phyloP scores from a whole-genome alignment of 2,329 filamentous ascomycete species.

The Hymenoscyphus scutula region DNA sequence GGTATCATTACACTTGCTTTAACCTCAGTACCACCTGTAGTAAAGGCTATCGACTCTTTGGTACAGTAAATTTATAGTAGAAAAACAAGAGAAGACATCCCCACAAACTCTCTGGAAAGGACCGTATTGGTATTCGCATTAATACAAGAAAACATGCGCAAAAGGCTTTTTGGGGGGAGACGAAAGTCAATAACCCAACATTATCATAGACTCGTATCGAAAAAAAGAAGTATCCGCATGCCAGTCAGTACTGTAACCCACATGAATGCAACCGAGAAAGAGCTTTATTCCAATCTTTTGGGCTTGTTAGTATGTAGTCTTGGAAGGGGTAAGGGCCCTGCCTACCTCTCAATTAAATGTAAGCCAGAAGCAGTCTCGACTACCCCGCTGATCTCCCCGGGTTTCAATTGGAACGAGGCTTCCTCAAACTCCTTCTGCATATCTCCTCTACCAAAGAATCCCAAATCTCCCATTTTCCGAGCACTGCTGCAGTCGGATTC shows the following conservation, averaged over 20 bases:
- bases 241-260: constrained; percentile 1
- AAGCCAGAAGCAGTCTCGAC: constrained; percentile 92
- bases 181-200: constrained; percentile 7
- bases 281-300: constrained; percentile 23
- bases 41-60: constrained; percentile 46
- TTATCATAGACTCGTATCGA: constrained; percentile 15
- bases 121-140: not conserved
- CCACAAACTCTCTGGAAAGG: not conserved
- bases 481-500: constrained; percentile 97
- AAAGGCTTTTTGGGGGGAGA: not conserved
- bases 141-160: not conserved
- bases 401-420: constrained; percentile 84
- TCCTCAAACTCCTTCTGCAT: constrained; percentile 99
- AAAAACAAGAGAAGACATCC: constrained; percentile 20
- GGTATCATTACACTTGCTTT: constrained; percentile 58
- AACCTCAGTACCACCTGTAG: constrained; percentile 55
- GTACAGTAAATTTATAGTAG: constrained; percentile 41
- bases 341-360: constrained; percentile 89
- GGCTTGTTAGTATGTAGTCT: constrained; percentile 7
- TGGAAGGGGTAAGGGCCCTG: not conserved
- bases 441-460: constrained; percentile 89
- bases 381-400: constrained; percentile 80
- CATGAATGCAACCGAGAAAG: not conserved
- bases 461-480: constrained; percentile 88
- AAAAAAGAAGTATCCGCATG: not conserved